Percentiles rank a stretch among this genome's conserved stretches.
These are phyloP conservation scores for Pestalotiopsis sp. DNA, from an alignment of 2,329 filamentous ascomycete species.

Conservation along the genomic window DNA sequence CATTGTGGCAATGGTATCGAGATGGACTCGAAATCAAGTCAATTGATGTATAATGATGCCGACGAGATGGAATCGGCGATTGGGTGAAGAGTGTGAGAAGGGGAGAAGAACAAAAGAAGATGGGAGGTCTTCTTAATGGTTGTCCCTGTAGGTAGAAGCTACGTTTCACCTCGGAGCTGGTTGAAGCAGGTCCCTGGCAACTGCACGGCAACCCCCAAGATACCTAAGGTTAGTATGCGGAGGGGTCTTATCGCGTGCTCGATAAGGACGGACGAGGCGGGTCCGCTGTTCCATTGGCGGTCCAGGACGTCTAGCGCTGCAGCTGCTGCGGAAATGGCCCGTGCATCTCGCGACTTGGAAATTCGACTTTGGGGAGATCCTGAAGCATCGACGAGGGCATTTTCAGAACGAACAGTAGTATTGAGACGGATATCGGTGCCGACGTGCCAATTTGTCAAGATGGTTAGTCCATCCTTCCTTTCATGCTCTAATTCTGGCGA, in stretches of 20 bases:
- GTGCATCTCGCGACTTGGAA: conserved; percentile 3
- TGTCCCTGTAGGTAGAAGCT: conserved; percentile 20
- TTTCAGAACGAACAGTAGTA: not conserved
- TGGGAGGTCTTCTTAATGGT: conserved; percentile 14
- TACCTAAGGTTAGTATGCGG: not conserved
- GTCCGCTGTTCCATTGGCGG: conserved; percentile 1
- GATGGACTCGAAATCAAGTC: conserved; percentile 13
- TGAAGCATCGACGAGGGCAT: not conserved
- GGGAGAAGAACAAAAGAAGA: conserved; percentile 15
- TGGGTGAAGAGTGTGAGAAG: conserved; percentile 10
- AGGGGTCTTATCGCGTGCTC: conserved; percentile 4
- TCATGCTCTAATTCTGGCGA: not conserved
- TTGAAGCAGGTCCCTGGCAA: conserved; percentile 12
- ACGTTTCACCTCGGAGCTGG: conserved; percentile 20
- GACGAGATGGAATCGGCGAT: conserved; percentile 2
- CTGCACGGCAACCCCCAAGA: not conserved
- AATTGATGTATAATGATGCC: conserved; percentile 9
- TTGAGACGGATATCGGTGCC: not conserved
- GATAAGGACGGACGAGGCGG: not conserved
- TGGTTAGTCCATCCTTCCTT: not conserved
- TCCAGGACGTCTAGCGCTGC: not conserved
- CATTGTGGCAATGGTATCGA: conserved; percentile 54
- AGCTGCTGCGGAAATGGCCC: not conserved
- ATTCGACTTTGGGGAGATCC: not conserved
- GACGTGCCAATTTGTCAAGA: not conserved